Evolutionary conservation across 768 basidiomycete genomes (phyloP).

Genomic region (Daedalea quercina): DNA sequence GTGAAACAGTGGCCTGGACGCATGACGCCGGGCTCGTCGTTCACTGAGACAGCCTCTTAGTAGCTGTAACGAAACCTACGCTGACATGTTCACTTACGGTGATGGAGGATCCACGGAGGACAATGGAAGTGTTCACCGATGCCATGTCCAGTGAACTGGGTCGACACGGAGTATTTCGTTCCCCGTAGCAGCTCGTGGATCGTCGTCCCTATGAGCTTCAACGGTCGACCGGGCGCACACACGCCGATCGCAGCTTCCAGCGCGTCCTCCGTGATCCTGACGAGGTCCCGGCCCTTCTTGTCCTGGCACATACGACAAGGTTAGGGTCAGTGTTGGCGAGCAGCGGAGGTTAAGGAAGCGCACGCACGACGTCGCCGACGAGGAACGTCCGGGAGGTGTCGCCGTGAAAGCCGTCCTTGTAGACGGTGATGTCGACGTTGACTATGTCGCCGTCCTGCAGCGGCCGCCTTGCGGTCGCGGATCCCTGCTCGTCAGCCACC

Average conservation of each 20-base stretch:
- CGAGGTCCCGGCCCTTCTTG: conserved; percentile 56
- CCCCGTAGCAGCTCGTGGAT: conserved; percentile 47
- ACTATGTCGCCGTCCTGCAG: conserved; percentile 81
- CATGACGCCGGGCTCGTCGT: conserved; percentile 81
- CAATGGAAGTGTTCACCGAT: conserved; percentile 79
- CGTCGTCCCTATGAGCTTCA: conserved; percentile 62
- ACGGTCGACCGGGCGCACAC: conserved; percentile 69
- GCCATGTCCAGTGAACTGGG: conserved; percentile 79
- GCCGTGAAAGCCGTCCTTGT: conserved; percentile 79
- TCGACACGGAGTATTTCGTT: conserved; percentile 54
- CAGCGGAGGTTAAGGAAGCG: not conserved
- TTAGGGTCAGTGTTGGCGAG: not conserved
- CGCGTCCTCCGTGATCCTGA: conserved; percentile 55
- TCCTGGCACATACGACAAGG: conserved; percentile 41
- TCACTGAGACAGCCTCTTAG: conserved; percentile 40
- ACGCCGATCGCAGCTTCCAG: conserved; percentile 62
- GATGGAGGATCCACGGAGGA: conserved; percentile 78
- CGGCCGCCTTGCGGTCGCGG: conserved; percentile 54
- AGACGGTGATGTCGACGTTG: conserved; percentile 86
- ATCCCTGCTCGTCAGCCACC: not conserved
- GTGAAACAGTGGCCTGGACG: conserved; percentile 85
- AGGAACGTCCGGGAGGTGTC: conserved; percentile 84
- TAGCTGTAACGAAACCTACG: not conserved
- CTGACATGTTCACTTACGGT: conserved; percentile 37
- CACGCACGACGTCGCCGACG: conserved; percentile 68